These are phyloP conservation scores for Paraconiothyrium sp. DNA, from an alignment of 2,329 filamentous ascomycete genomes.

Conservation along the genomic window DNA sequence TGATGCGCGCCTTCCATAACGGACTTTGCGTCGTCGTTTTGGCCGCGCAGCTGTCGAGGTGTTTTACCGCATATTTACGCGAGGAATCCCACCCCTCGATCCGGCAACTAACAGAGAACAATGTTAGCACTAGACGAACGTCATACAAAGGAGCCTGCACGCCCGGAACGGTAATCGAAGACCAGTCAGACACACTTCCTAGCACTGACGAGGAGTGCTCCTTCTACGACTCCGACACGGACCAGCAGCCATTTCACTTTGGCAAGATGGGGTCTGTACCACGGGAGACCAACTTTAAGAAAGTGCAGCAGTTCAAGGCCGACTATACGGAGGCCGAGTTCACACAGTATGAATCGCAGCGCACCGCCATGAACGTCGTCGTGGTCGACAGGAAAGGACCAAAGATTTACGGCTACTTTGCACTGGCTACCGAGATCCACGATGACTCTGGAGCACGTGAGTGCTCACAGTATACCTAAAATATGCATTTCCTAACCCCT, in stretches of 20 bases:
- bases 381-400: conserved; percentile 92
- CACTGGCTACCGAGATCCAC: conserved; percentile 94
- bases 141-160: conserved; percentile 33
- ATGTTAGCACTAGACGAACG: conserved; percentile 40
- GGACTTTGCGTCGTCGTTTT: conserved; percentile 1
- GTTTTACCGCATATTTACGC: conserved; percentile 5
- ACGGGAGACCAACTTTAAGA: conserved; percentile 73
- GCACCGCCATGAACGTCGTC: conserved; percentile 93
- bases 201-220: conserved; percentile 5
- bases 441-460: conserved; percentile 89
- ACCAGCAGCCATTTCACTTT: conserved; percentile 21
- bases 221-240: conserved; percentile 7
- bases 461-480: conserved; percentile 11
- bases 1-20: conserved; percentile 3
- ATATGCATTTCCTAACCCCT: conserved; percentile 9
- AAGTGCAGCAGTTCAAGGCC: conserved; percentile 83
- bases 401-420: conserved; percentile 95
- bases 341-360: conserved; percentile 93
- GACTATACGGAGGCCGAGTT: conserved; percentile 90
- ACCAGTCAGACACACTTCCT: conserved; percentile 3
- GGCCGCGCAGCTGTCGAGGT: conserved; percentile 1
- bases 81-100: conserved; percentile 2
- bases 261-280: conserved; percentile 42
- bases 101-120: conserved; percentile 34
- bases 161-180: conserved; percentile 9